These are phyloP conservation scores for Auricularia heimuer DNA, from an alignment of 768 basidiomycete genomes.

Conservation along the genomic window DNA sequence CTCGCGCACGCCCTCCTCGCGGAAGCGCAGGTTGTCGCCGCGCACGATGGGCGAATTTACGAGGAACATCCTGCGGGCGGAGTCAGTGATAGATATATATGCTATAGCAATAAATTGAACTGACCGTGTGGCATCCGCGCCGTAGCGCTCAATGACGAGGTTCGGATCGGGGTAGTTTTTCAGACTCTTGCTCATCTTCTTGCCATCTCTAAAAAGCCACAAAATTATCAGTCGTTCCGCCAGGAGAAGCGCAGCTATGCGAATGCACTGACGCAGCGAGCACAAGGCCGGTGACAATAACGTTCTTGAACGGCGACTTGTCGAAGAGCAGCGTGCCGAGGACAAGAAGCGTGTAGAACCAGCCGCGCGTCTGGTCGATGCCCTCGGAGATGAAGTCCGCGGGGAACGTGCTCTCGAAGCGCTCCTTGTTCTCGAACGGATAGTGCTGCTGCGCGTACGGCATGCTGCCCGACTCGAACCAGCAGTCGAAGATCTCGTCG, in stretches of 20 bases:
- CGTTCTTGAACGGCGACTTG: conserved; percentile 93
- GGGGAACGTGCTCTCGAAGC: conserved; percentile 78
- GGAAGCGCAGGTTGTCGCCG: conserved; percentile 94
- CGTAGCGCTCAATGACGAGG: conserved; percentile 79
- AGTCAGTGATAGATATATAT: background rate
- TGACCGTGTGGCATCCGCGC: conserved; percentile 89
- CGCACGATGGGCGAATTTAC: conserved; percentile 99
- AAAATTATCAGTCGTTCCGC: no score
- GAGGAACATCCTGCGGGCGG: conserved; percentile 71
- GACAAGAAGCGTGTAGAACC: conserved; percentile 98
- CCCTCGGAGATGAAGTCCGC: conserved; percentile 97
- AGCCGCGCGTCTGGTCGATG: conserved; percentile 97
- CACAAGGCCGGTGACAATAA: conserved; percentile 92
- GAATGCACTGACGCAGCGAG: conserved; percentile 67
- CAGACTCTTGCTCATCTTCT: conserved; percentile 99
- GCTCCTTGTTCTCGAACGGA: conserved; percentile 93
- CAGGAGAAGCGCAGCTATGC: background rate
- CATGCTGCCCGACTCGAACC: conserved; percentile 99
- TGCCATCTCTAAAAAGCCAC: conserved; percentile 61
- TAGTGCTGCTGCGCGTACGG: conserved; percentile 96
- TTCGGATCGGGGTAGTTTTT: conserved; percentile 97
- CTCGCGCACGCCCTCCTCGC: conserved; percentile 95
- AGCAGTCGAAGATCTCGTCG: conserved; percentile 99
- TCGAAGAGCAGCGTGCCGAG: conserved; percentile 93
- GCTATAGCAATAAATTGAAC: conserved; percentile 1